phyloP scores from a whole-genome alignment of 148 eudicot genomes.

The Limonium bicolor region DNA sequence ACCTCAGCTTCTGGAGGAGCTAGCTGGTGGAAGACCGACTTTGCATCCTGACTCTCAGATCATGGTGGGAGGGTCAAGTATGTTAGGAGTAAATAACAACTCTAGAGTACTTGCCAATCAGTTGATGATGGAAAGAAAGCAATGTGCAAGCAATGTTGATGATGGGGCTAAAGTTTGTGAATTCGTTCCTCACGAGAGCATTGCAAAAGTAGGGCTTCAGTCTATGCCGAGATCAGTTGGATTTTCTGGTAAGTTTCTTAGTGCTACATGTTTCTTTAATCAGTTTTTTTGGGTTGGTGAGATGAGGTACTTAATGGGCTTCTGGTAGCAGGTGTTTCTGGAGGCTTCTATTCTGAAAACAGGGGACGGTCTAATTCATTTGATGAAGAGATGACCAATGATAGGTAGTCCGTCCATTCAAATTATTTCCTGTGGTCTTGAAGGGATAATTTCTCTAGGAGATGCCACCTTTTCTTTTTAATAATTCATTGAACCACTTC shows the following conservation, averaged over 20 bases:
- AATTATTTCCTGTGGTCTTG: not conserved
- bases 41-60: slow-evolving; percentile 30
- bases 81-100: too few relatives aligned
- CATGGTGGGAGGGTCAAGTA: slow-evolving; percentile 11
- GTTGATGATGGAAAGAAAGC: slow-evolving; percentile 23
- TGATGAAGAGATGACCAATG: slow-evolving; percentile 29
- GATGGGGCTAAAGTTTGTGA: too few relatives aligned
- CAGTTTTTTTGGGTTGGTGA: slow-evolving; percentile 1
- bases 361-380: slow-evolving; percentile 25
- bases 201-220: slow-evolving; percentile 27
- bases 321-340: slow-evolving; percentile 39
- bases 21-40: slow-evolving; percentile 19
- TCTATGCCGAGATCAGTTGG: slow-evolving; percentile 24
- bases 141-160: slow-evolving; percentile 15
- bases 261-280: slow-evolving; percentile 3
- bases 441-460: not conserved
- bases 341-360: slow-evolving; percentile 34
- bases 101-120: slow-evolving; percentile 23
- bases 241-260: slow-evolving; percentile 29
- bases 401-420: slow-evolving; percentile 23
- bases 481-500: not conserved
- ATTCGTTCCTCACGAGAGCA: slow-evolving; percentile 18
- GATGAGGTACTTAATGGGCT: slow-evolving; percentile 10
- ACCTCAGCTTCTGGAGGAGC: slow-evolving; percentile 22
- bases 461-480: not conserved